Percentiles rank a stretch among this genome's conserved stretches.
phyloP scores from a whole-genome alignment of 306 rosid genomes.

The Datisca glomerata region DNA sequence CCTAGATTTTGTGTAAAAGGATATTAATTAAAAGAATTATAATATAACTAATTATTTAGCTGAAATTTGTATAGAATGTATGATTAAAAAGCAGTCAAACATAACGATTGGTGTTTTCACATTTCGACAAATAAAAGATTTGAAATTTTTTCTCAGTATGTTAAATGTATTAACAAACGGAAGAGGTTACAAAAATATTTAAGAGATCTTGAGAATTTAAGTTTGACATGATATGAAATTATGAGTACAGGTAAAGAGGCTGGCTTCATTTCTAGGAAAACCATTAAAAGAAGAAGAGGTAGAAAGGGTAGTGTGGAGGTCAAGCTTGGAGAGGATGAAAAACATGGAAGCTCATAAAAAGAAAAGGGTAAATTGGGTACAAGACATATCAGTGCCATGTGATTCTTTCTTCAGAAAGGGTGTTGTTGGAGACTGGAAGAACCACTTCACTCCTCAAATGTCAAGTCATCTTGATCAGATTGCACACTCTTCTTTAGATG shows the following conservation, averaged over 20 bases:
- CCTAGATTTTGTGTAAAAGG: too few relatives aligned
- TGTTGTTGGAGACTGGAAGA: conserved; percentile 9
- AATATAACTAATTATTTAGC: too few relatives aligned
- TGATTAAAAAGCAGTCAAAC: too few relatives aligned
- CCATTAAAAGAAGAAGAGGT: conserved; percentile 7
- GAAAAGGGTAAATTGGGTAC: conserved; percentile 8
- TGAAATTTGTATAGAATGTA: too few relatives aligned
- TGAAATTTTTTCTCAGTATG: too few relatives aligned
- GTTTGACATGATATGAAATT: too few relatives aligned
- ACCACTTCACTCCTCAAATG: conserved; percentile 5
- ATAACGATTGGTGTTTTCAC: too few relatives aligned
- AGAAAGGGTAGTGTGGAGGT: conserved; percentile 6
- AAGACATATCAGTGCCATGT: conserved; percentile 1
- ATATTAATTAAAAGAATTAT: too few relatives aligned
- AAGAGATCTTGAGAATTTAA: too few relatives aligned
- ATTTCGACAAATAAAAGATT: too few relatives aligned
- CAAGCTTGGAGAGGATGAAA: conserved; percentile 13
- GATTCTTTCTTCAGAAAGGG: conserved; percentile 9
- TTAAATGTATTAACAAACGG: too few relatives aligned
- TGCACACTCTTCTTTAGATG: not conserved
- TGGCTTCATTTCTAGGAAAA: conserved; percentile 6
- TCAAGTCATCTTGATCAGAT: conserved; percentile 1
- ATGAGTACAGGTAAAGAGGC: conserved; percentile 6
- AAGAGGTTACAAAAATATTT: too few relatives aligned
- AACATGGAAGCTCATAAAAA: conserved; percentile 7